A percentile compares a stretch with the other conserved stretches of the same genome.
Evolutionary conservation across 805 yeast species (phyloP).

Genomic region (Cyberlindnera mrakii): DNA sequence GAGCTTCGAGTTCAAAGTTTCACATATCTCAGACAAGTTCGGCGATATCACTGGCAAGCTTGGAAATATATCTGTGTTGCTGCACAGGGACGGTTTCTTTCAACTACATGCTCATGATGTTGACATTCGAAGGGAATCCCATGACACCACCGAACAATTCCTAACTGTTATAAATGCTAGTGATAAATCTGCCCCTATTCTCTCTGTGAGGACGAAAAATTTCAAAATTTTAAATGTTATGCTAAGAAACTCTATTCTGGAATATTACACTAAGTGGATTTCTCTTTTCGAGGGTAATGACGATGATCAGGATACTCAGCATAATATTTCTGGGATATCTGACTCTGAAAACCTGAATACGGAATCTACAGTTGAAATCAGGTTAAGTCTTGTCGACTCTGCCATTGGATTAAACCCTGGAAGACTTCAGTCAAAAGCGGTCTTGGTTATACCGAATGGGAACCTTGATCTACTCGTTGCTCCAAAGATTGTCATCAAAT

Average conservation of each 20-base stretch:
- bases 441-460: slow-evolving; percentile 48
- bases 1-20: slow-evolving; percentile 10
- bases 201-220: slow-evolving; percentile 32
- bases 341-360: slow-evolving; percentile 4
- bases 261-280: slow-evolving; percentile 60
- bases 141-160: slow-evolving; percentile 23
- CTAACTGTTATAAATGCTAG: slow-evolving; percentile 28
- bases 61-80: slow-evolving; percentile 7
- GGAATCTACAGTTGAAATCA: slow-evolving; percentile 10
- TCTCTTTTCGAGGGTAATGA: slow-evolving; percentile 30
- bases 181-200: slow-evolving; percentile 32
- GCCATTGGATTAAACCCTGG: slow-evolving; percentile 61
- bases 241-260: slow-evolving; percentile 41
- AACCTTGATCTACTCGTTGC: slow-evolving; percentile 41
- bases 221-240: slow-evolving; percentile 34
- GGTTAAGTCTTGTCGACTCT: slow-evolving; percentile 38
- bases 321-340: slow-evolving; percentile 2
- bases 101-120: slow-evolving; percentile 15
- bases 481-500: slow-evolving; percentile 30
- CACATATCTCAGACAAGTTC: slow-evolving; percentile 24
- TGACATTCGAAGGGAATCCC: slow-evolving; percentile 7
- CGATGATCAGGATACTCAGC: slow-evolving; percentile 6
- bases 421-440: slow-evolving; percentile 46
- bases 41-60: slow-evolving; percentile 26
- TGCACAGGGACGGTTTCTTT: slow-evolving; percentile 13